Conservation (phyloP, 1,284 basidiomycete species). For the Moniliella sp. region DNA sequence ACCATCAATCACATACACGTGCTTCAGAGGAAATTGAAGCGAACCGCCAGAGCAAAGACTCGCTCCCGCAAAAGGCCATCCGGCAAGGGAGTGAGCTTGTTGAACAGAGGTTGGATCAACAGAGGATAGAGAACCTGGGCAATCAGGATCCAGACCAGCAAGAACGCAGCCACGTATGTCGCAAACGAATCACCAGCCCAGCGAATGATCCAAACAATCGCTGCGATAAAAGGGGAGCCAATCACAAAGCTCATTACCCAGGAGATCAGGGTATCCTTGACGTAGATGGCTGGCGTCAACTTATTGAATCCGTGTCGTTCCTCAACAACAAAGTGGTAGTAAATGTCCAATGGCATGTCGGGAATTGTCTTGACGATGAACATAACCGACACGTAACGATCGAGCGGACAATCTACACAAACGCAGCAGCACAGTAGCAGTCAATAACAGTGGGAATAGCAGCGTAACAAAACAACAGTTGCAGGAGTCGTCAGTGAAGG, state of each 20-base stretch:
- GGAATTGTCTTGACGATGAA: constrained; percentile 37
- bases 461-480: too few relatives aligned
- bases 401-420: constrained; percentile 45
- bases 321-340: constrained; percentile 79
- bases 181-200: constrained; percentile 49
- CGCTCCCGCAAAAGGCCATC: constrained; percentile 24
- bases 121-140: constrained; percentile 37
- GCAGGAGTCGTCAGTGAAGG: neutral
- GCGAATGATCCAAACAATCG: constrained; percentile 67
- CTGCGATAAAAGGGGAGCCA: constrained; percentile 65
- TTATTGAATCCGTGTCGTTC: constrained; percentile 94
- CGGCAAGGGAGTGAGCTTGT: constrained; percentile 68
- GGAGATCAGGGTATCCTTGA: constrained; percentile 58
- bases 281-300: constrained; percentile 46
- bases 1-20: constrained; percentile 89
- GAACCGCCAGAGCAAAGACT: constrained; percentile 20
- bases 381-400: too few relatives aligned
- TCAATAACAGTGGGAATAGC: too few relatives aligned
- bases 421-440: too few relatives aligned
- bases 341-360: constrained; percentile 47
- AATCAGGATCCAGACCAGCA: constrained; percentile 49
- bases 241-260: constrained; percentile 53
- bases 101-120: constrained; percentile 84
- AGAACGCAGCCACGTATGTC: constrained; percentile 21
- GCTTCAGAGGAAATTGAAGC: constrained; percentile 76